Percentiles rank a stretch among this genome's conserved stretches.
Evolutionary conservation across 2,329 filamentous ascomycete species (phyloP).

Genomic region (Stagonosporopsis rhizophila): DNA sequence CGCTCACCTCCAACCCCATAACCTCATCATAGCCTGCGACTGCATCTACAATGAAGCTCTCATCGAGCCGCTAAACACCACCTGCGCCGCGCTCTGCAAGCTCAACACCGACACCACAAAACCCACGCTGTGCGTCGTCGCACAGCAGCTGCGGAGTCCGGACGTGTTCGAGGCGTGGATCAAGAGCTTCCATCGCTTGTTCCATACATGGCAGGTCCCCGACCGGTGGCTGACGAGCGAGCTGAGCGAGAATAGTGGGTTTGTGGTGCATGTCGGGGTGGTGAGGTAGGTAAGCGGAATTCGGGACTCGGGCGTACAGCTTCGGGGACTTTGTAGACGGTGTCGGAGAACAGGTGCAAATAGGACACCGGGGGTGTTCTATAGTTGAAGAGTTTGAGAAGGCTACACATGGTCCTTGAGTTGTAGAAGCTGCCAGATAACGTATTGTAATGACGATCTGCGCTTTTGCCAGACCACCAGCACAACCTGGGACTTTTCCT

Average conservation of each 20-base stretch:
- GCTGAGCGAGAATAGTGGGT: conserved; percentile 72
- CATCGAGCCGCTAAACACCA: conserved; percentile 80
- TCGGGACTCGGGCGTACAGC: background rate
- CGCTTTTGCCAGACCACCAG: no score
- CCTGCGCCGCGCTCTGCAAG: conserved; percentile 76
- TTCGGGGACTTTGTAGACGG: background rate
- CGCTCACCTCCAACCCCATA: conserved; percentile 62
- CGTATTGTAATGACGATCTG: no score
- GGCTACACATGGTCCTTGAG: background rate
- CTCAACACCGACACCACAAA: conserved; percentile 47
- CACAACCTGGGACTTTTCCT: no score
- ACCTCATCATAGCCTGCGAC: conserved; percentile 83
- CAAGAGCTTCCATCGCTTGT: conserved; percentile 68
- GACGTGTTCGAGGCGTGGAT: conserved; percentile 88
- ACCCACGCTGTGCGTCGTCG: conserved; percentile 78
- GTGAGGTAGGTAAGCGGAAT: conserved; percentile 23
- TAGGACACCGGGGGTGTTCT: background rate
- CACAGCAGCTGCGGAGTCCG: conserved; percentile 85
- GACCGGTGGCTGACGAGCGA: conserved; percentile 66
- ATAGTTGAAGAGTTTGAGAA: background rate
- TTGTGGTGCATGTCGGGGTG: conserved; percentile 78
- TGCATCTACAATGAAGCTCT: conserved; percentile 95
- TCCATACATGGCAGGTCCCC: conserved; percentile 78
- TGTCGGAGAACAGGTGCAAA: background rate
- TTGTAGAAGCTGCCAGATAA: no score